phyloP scores from a whole-genome alignment of 2,329 filamentous ascomycete genomes.

The Claviceps maximensis region DNA sequence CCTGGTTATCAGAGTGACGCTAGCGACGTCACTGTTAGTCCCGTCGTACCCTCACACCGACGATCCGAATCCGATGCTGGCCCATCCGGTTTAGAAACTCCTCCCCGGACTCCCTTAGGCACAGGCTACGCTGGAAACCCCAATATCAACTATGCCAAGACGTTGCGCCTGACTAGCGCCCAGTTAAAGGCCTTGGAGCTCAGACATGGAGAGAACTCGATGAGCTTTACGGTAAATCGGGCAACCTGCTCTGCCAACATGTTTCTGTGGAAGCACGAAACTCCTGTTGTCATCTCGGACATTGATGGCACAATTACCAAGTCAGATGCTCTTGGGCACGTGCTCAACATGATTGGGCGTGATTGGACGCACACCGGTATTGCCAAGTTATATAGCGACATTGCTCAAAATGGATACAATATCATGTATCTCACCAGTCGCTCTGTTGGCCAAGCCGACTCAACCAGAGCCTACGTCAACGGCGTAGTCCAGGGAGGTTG shows the following conservation, averaged over 20 bases:
- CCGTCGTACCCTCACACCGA: constrained; percentile 36
- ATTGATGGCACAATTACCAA: constrained; percentile 99
- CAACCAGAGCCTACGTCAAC: constrained; percentile 75
- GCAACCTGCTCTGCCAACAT: constrained; percentile 86
- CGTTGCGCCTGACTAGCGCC: constrained; percentile 83
- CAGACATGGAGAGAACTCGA: constrained; percentile 74
- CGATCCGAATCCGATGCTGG: constrained; percentile 55
- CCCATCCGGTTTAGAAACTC: constrained; percentile 42
- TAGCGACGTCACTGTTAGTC: constrained; percentile 43
- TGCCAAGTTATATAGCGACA: constrained; percentile 94
- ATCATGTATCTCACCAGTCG: constrained; percentile 96
- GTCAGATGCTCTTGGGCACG: constrained; percentile 85
- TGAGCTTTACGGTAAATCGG: constrained; percentile 93
- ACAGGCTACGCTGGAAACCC: constrained; percentile 52
- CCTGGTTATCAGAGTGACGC: constrained; percentile 93
- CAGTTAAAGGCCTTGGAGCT: constrained; percentile 79
- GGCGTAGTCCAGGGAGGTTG: constrained; percentile 83
- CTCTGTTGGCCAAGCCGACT: constrained; percentile 87
- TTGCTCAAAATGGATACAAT: constrained; percentile 91
- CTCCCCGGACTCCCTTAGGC: constrained; percentile 57
- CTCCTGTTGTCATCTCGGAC: constrained; percentile 92
- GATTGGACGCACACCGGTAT: constrained; percentile 98
- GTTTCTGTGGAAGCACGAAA: constrained; percentile 85
- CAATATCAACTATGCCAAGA: constrained; percentile 89
- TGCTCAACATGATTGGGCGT: constrained; percentile 89